Conservation (phyloP, 257 asterid genomes). For the Salvia miltiorrhiza region DNA sequence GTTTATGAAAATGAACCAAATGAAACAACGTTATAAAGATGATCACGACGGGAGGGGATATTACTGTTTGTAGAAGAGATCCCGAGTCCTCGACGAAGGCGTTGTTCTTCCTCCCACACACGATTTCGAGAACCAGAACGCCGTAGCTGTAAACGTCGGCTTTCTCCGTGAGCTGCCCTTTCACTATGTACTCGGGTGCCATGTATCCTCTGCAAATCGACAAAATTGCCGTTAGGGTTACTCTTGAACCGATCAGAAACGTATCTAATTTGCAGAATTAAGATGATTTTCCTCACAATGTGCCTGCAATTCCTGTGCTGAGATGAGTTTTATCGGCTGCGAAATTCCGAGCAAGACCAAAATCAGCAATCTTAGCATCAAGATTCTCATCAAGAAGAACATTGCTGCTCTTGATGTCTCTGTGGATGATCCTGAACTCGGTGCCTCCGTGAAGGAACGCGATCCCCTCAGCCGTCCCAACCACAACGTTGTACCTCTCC, state of each 20-base stretch:
- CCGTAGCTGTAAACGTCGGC: conserved; percentile 90
- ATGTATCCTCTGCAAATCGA: conserved; percentile 71
- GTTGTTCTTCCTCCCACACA: conserved; percentile 68
- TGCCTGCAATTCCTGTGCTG: conserved; percentile 93
- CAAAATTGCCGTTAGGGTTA: background rate
- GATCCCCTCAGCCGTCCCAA: conserved; percentile 86
- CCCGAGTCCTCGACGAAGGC: conserved; percentile 62
- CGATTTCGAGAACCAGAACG: conserved; percentile 79
- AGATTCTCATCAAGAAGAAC: conserved; percentile 72
- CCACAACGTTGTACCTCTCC: conserved; percentile 58
- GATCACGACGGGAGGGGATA: background rate
- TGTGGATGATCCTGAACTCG: conserved; percentile 58
- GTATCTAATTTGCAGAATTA: background rate
- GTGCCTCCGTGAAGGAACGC: conserved; percentile 78
- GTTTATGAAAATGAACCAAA: background rate
- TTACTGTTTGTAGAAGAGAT: conserved; percentile 77
- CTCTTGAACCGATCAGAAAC: background rate
- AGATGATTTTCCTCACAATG: conserved; percentile 56
- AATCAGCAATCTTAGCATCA: conserved; percentile 75
- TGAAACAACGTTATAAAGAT: background rate
- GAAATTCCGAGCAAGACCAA: conserved; percentile 80
- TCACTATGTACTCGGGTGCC: conserved; percentile 95
- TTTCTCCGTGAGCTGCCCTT: conserved; percentile 96
- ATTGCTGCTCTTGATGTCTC: conserved; percentile 89
- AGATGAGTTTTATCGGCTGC: conserved; percentile 82